Base-by-base conservation (phyloP, 2,329 filamentous ascomycete species). In the Cladosporium sp. region DNA sequence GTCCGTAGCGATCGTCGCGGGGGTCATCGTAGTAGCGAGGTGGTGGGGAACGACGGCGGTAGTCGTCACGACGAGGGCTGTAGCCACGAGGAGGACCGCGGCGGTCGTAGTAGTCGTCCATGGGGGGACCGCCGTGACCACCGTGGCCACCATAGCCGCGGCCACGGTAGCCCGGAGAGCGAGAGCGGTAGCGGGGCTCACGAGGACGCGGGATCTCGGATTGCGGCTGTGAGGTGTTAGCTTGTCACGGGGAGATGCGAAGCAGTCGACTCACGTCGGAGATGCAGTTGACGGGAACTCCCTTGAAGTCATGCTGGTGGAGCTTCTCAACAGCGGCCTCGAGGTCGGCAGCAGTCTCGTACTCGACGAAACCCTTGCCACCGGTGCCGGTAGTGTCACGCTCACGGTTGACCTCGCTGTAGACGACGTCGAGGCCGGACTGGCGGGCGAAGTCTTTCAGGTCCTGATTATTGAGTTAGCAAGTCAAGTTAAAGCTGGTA, bases 391-490 rank as follows among this genome's bases (percentile, higher is more conserved):
- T 69, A 71, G 93, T 92, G 78, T 96, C 92, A 71, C 90, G 91
- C 78, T 96, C 93, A 75, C 94, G 93, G 74, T 89, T 90, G 67
- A 96, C 96, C 82, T 99, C 95, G 71, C 93, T 97, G 80, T 97
- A 99, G 75, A 99, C 95, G 71, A 99, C 95, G 79, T 98, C 95
- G 80, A 97, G 87, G 80, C 93, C 93, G 79, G 94, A 96, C 80
- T 96, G 92, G 78, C 95, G 93, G 69, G 95, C 95, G 82, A 99
- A 99, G 80, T 99, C 95, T 91, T 99, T 99, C 64, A 99, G 89
- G 81, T 99, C 95, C 95, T 99, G 93, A 82, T 89, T 83, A 7
- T 18, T 26, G 66, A 44, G 86, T 74, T 68, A 71, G 67, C 69
- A 72, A 68, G 73, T 75, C 71, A 67, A 67, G 73, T 78, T 16